Evolutionary conservation across 1,284 basidiomycete genomes (phyloP), one percentile per base, ranked within the genome.

Genomic region (Rhodotorula glutinis): DNA sequence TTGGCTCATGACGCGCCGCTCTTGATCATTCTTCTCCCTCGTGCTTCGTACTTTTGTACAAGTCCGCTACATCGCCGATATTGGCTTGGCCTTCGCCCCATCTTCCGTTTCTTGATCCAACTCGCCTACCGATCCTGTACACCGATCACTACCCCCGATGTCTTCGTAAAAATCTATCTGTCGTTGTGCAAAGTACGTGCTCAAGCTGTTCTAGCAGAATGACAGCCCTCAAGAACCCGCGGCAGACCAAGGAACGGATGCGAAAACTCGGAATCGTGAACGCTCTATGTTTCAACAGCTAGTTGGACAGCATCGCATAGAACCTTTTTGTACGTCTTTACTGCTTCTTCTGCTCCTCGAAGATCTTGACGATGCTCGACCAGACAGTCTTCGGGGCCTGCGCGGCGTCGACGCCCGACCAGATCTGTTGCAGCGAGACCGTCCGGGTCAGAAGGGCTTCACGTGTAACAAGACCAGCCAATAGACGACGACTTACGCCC

Each of bases 311-410:
- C 11, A 38, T 38, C 33, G 14, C 43, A 44, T 44, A 44, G 43
- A 44, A 44, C 43, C 43, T n/a, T 25, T 51, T 51, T 51, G 49
- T 25, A 16, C 49, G 14, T 51, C 25, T 63, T 27, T 59, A 63
- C 62, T 58, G 60, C 58, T 64, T 59, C 58, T 67, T 44, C 56
- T 62, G 40, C 58, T 73, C 68, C 41, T 78, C 72, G 63, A 81
- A 79, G 59, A 80, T 79, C 58, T 76, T 76, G 43, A 72, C 81
- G 74, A 97, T 81, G 79, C 86, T 87, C 73, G 89, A 86, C 94
- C 94, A 98, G 38, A 98, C 94, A 66, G 96, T 84, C 70, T 83
- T 85, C 23, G 95, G 95, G 53, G 88, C 86, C 82, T 98, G 95
- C 38, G 93, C 89, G 65, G 93, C 95, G 78, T 98, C 95, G 73